A percentile compares a stretch with the other conserved stretches of the same genome.
phyloP scores from a whole-genome alignment of 2,329 filamentous ascomycete genomes.

The Fusarium mundagurra region DNA sequence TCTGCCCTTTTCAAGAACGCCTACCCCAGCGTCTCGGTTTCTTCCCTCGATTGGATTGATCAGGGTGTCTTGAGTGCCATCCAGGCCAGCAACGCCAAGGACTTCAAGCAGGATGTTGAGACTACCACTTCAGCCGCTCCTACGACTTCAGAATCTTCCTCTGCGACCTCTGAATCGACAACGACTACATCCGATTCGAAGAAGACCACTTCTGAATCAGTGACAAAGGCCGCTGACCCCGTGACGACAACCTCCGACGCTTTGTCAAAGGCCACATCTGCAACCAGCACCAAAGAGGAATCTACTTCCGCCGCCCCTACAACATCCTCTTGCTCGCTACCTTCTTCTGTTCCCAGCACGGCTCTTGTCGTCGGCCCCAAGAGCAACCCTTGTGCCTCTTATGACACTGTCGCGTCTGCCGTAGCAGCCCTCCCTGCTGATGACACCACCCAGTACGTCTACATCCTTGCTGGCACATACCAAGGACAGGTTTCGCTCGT shows the following conservation, averaged over 20 bases:
- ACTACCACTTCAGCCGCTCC: not conserved
- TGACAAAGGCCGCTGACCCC: not conserved
- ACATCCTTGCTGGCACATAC: conserved; percentile 57
- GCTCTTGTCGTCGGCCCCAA: conserved; percentile 53
- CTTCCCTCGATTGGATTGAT: conserved; percentile 34
- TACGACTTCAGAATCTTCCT: not conserved
- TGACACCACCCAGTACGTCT: conserved; percentile 52
- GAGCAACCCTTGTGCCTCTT: conserved; percentile 52
- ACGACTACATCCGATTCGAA: not conserved
- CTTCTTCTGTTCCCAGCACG: conserved; percentile 35
- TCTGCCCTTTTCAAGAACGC: conserved; percentile 21
- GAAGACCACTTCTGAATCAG: not conserved
- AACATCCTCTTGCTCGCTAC: conserved; percentile 7
- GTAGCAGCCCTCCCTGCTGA: conserved; percentile 43
- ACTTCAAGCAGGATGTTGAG: conserved; percentile 4
- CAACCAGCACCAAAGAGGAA: not conserved
- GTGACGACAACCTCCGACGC: not conserved
- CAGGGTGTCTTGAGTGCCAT: conserved; percentile 30
- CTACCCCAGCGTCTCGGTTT: conserved; percentile 20
- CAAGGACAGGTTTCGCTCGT: conserved; percentile 52
- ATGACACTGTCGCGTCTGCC: conserved; percentile 54
- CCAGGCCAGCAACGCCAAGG: conserved; percentile 29
- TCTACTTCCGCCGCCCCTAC: conserved; percentile 4
- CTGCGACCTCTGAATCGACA: not conserved
- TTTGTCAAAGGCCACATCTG: not conserved